Percentiles rank a stretch among this genome's conserved stretches.
Conservation (phyloP, 2,329 filamentous ascomycete species). For the Mycosphaerelloides madeirae region DNA sequence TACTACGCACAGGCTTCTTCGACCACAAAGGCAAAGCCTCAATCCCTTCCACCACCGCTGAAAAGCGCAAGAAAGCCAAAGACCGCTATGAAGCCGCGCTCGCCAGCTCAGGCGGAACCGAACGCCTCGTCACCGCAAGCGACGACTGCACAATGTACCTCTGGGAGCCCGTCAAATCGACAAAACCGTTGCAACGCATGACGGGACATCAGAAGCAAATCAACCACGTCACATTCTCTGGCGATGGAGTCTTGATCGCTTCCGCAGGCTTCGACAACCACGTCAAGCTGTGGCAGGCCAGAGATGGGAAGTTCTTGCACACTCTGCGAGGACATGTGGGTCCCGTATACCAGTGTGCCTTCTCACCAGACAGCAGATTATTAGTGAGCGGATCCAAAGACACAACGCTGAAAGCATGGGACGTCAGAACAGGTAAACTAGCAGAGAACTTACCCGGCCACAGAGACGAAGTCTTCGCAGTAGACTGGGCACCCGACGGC, state of each 20-base stretch:
- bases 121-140: slow-evolving; percentile 82
- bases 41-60: slow-evolving; percentile 63
- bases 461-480: slow-evolving; percentile 85
- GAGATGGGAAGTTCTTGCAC: slow-evolving; percentile 72
- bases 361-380: slow-evolving; percentile 86
- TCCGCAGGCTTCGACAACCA: slow-evolving; percentile 91
- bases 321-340: slow-evolving; percentile 86
- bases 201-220: slow-evolving; percentile 96
- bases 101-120: slow-evolving; percentile 56
- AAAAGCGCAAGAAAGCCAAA: slow-evolving; percentile 68
- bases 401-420: slow-evolving; percentile 92
- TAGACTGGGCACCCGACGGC: slow-evolving; percentile 93
- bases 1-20: slow-evolving; percentile 76
- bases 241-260: slow-evolving; percentile 81
- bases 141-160: slow-evolving; percentile 97
- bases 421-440: slow-evolving; percentile 78
- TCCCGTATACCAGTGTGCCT: slow-evolving; percentile 86
- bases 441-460: slow-evolving; percentile 81
- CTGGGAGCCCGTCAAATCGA: slow-evolving; percentile 76
- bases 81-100: slow-evolving; percentile 82
- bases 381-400: slow-evolving; percentile 86
- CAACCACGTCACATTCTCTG: slow-evolving; percentile 91
- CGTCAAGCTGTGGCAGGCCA: slow-evolving; percentile 83
- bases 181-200: slow-evolving; percentile 81
- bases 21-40: slow-evolving; percentile 69